Conservation (phyloP, 805 yeast genomes). For the Kodamaea kaohsiungensis region DNA sequence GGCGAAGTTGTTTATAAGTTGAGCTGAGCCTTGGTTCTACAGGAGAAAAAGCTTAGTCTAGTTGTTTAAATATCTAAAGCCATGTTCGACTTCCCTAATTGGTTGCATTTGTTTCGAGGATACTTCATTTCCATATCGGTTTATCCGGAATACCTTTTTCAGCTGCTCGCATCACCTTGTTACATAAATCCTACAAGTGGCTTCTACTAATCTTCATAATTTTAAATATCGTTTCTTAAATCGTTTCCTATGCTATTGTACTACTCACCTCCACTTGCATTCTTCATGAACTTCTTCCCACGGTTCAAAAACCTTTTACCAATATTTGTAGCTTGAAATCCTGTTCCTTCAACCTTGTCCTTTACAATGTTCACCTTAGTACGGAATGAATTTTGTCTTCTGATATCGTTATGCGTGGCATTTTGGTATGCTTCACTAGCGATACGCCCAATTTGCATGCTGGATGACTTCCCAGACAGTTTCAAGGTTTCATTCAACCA, state of each 20-base stretch:
- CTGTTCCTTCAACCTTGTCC: constrained; percentile 47
- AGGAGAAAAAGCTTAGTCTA: too few species aligned
- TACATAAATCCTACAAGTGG: too few species aligned
- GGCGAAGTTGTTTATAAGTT: too few species aligned
- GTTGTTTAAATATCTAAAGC: too few species aligned
- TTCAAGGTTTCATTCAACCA: constrained; percentile 55
- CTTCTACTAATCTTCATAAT: neutral
- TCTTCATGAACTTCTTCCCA: constrained; percentile 52
- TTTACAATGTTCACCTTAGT: constrained; percentile 50
- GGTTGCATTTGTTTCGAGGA: too few species aligned
- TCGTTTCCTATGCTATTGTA: neutral
- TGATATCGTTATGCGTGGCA: constrained; percentile 56
- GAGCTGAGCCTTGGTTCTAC: too few species aligned
- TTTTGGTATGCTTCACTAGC: constrained; percentile 68
- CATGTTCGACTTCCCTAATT: too few species aligned
- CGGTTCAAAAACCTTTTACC: constrained; percentile 57
- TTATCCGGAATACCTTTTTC: too few species aligned
- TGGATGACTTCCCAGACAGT: constrained; percentile 33
- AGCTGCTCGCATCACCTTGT: too few species aligned
- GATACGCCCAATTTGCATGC: constrained; percentile 49
- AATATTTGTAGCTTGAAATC: constrained; percentile 51
- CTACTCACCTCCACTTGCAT: constrained; percentile 3
- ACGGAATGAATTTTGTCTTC: constrained; percentile 49
- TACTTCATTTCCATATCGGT: too few species aligned
- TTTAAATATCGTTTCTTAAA: neutral